Conservation (phyloP, 2,329 filamentous ascomycete species). For the Anthostomella pinea region DNA sequence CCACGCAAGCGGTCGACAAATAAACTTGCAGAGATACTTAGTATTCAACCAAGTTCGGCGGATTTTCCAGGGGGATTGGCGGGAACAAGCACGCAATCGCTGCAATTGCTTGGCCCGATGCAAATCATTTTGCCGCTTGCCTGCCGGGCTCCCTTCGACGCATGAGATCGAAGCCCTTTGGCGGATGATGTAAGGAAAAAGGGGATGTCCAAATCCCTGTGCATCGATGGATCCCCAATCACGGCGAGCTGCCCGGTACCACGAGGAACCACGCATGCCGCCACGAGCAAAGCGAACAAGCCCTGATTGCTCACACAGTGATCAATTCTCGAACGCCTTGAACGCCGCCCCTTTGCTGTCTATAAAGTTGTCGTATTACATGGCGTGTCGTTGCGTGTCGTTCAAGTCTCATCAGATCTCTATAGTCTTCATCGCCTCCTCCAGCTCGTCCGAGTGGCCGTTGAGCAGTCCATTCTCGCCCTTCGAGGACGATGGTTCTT, state of each 20-base stretch:
- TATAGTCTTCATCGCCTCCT: conserved; percentile 60
- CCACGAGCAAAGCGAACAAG: conserved; percentile 9
- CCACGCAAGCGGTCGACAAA: too few relatives aligned
- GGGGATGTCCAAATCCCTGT: conserved; percentile 12
- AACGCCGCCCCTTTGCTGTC: conserved; percentile 28
- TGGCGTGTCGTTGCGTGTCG: conserved; percentile 26
- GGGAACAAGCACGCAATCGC: too few relatives aligned
- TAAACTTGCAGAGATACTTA: too few relatives aligned
- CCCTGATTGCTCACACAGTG: conserved; percentile 9
- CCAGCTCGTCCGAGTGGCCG: conserved; percentile 43
- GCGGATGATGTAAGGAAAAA: conserved; percentile 1
- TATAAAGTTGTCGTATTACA: conserved; percentile 28
- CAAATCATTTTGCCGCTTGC: too few relatives aligned
- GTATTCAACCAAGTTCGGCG: too few relatives aligned
- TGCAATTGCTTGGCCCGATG: too few relatives aligned
- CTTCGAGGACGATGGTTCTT: conserved; percentile 32
- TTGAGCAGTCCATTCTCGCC: conserved; percentile 27
- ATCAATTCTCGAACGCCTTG: conserved; percentile 19
- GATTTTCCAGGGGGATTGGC: too few relatives aligned
- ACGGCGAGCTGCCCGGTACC: too few relatives aligned
- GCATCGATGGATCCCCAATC: conserved; percentile 10
- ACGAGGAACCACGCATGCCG: conserved; percentile 6
- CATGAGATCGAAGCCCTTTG: not conserved
- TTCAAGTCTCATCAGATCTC: conserved; percentile 47
- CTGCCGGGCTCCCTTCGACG: too few relatives aligned